Percentiles rank a stretch among this genome's conserved stretches.
Evolutionary conservation across 306 rosid genomes (phyloP).

Genomic region (Gastrolobium villosum): DNA sequence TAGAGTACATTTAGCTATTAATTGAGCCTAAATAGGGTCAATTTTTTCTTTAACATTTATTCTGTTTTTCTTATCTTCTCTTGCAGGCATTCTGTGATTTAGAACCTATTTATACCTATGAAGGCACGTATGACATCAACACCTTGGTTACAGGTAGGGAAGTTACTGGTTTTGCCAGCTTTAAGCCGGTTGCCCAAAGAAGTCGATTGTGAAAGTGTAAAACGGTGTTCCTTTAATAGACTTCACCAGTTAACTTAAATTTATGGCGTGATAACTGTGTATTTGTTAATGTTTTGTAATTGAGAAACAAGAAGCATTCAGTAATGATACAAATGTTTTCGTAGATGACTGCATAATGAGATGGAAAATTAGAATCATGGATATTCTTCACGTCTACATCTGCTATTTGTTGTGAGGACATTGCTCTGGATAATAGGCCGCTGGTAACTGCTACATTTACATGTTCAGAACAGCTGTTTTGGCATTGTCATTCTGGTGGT

Average conservation of each 20-base stretch:
- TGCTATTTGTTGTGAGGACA: not conserved
- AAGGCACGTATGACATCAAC: slow-evolving; percentile 88
- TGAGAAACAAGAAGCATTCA: slow-evolving; percentile 1
- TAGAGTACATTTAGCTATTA: slow-evolving; percentile 4
- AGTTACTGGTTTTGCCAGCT: slow-evolving; percentile 80
- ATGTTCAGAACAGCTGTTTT: not conserved
- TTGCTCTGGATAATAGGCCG: not conserved
- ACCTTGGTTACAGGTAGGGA: slow-evolving; percentile 78
- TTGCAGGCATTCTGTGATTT: slow-evolving; percentile 90
- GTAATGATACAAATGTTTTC: not conserved
- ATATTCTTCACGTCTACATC: not conserved
- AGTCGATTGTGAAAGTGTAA: slow-evolving; percentile 65
- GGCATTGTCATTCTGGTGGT: not conserved
- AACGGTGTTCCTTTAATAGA: slow-evolving; percentile 9
- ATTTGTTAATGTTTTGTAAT: not conserved
- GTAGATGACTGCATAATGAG: not conserved
- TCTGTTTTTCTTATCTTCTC: not conserved
- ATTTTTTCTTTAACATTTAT: not conserved
- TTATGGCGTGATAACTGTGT: not conserved
- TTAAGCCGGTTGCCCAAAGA: slow-evolving; percentile 67
- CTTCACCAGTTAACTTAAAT: not conserved
- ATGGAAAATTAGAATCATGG: not conserved
- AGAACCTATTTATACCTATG: slow-evolving; percentile 90
- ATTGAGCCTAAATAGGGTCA: not conserved
- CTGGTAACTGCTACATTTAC: not conserved